Conservation (phyloP, 306 rosid species). For the Leucaena leucocephala region DNA sequence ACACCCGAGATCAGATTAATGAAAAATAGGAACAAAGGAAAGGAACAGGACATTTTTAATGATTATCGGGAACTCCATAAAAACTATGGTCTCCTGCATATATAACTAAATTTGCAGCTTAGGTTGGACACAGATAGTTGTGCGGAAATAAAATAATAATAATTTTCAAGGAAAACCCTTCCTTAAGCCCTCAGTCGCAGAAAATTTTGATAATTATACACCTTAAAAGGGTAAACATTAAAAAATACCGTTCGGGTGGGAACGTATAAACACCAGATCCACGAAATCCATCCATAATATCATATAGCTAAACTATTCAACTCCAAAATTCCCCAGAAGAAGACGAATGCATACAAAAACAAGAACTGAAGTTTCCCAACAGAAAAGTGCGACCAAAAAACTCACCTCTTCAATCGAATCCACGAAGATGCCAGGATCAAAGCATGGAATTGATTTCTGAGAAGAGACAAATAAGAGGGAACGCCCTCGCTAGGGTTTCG, state of each 20-base stretch:
- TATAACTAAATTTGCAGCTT: conserved; percentile 7
- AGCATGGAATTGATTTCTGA: conserved; percentile 30
- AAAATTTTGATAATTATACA: background rate
- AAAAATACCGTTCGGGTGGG: background rate
- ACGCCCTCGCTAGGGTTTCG: conserved; percentile 56
- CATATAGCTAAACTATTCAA: conserved; percentile 15
- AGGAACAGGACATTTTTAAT: background rate
- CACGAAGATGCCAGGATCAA: background rate
- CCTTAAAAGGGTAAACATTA: background rate
- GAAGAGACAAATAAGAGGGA: conserved; percentile 2
- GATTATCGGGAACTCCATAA: background rate
- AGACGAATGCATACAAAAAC: background rate
- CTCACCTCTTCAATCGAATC: conserved; percentile 48
- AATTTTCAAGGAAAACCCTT: background rate
- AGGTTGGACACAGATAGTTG: background rate
- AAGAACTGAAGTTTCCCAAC: too few relatives aligned
- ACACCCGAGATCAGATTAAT: background rate
- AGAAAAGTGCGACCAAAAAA: background rate
- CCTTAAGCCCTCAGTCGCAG: background rate
- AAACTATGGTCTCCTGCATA: background rate
- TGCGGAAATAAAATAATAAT: conserved; percentile 4
- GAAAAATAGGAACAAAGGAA: background rate
- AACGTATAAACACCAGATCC: conserved; percentile 44
- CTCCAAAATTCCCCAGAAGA: background rate
- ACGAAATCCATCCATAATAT: background rate